These are phyloP conservation scores for Lentinula lateritia DNA, from an alignment of 768 basidiomycete genomes.

Conservation along the genomic window DNA sequence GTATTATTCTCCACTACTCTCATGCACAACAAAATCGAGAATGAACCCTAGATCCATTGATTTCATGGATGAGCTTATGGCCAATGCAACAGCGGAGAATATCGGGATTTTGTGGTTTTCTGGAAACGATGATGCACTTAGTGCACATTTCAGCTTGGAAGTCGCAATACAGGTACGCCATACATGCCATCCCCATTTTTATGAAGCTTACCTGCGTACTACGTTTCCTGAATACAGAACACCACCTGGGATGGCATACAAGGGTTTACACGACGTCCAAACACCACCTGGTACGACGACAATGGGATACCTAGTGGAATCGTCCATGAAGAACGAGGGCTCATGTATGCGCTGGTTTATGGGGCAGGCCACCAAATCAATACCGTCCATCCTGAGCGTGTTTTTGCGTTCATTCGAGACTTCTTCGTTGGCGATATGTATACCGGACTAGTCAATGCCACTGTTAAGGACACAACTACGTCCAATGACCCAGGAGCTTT, in stretches of 20 bases:
- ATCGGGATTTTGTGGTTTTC: slow-evolving; percentile 57
- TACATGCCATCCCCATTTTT: slow-evolving; percentile 31
- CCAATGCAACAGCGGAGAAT: slow-evolving; percentile 49
- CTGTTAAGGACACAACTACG: neutral
- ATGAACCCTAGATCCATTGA: slow-evolving; percentile 44
- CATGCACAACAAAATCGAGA: neutral
- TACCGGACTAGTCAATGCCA: neutral
- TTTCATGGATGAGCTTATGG: slow-evolving; percentile 61
- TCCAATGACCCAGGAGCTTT: neutral
- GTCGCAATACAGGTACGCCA: slow-evolving; percentile 50
- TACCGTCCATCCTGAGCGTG: slow-evolving; percentile 9
- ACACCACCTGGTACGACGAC: slow-evolving; percentile 43
- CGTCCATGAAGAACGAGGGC: slow-evolving; percentile 47
- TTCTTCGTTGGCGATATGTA: neutral
- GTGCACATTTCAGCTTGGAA: slow-evolving; percentile 62
- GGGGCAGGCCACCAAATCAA: slow-evolving; percentile 16
- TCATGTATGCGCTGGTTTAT: slow-evolving; percentile 20
- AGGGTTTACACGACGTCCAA: slow-evolving; percentile 44
- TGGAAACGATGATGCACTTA: slow-evolving; percentile 64
- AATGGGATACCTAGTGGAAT: slow-evolving; percentile 38
- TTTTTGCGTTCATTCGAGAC: neutral
- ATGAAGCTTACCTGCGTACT: slow-evolving; percentile 15
- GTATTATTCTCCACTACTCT: neutral
- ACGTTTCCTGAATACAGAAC: slow-evolving; percentile 28
- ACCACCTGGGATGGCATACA: slow-evolving; percentile 50